phyloP scores from a whole-genome alignment of 2,329 filamentous ascomycete genomes.

The Hymenoscyphus repandus region DNA sequence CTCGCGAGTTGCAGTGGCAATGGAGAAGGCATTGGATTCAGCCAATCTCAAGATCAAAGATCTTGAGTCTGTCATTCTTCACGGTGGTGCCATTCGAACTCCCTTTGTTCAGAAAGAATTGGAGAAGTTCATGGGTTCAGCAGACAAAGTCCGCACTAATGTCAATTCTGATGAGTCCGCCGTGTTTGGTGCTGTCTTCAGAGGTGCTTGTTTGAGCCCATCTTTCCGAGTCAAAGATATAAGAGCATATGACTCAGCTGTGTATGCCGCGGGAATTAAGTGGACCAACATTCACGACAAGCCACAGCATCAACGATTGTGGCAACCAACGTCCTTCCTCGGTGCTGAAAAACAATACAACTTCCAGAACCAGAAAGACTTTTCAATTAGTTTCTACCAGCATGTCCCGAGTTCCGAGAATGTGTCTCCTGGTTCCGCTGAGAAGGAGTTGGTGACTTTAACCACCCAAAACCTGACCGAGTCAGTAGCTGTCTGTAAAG shows the following conservation, averaged over 20 bases:
- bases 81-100: constrained; percentile 84
- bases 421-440: constrained; percentile 38
- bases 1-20: constrained; percentile 60
- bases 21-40: constrained; percentile 68
- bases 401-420: constrained; percentile 47
- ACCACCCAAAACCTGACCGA: constrained; percentile 81
- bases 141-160: constrained; percentile 81
- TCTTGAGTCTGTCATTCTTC: constrained; percentile 85
- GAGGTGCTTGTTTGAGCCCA: constrained; percentile 84
- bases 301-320: constrained; percentile 74
- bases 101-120: constrained; percentile 91
- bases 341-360: constrained; percentile 79
- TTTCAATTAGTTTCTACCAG: constrained; percentile 76
- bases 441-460: constrained; percentile 60
- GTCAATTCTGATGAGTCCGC: constrained; percentile 97
- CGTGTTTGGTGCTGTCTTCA: constrained; percentile 92
- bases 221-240: constrained; percentile 99
- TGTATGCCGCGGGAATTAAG: constrained; percentile 69
- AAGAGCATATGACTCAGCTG: constrained; percentile 68
- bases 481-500: constrained; percentile 71
- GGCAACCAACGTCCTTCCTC: constrained; percentile 69
- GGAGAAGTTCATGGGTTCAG: constrained; percentile 65
- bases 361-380: constrained; percentile 77
- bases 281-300: constrained; percentile 67
- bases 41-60: constrained; percentile 70